Evolutionary conservation across 2,329 filamentous ascomycete species (phyloP), one percentile per base, ranked within the genome.

Genomic region (Ceratocystis ficicola): DNA sequence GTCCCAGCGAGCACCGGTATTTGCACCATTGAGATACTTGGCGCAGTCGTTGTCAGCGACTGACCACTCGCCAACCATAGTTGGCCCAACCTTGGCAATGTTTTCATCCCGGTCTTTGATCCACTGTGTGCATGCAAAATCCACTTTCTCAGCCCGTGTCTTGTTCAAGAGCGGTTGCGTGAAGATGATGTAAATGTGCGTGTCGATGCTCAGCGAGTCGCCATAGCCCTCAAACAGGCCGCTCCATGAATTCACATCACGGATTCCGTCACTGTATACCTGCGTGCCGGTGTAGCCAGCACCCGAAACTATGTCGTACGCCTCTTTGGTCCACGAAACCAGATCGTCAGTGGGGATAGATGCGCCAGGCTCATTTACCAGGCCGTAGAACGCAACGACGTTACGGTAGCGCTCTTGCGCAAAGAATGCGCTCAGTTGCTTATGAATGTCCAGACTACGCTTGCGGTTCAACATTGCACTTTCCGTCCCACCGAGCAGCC

Each of bases 151-250:
- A 17, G 81, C 78, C 73, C 89, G 87, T 36, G 81, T 82, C 67
- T 87, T 79, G 12, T 79, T 78, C 67, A 90, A 81, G 69, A 88
- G 84, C 65, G 83, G 82, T 1, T 78, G 78, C 74, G 90, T 89
- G 78, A 91, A 91, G 71, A 89, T 89, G 68, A 87, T 85, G 73
- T 91, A 91, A 72, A 90, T 86, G 74, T 91, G 88, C 1, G 86
- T 88, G 74, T 91, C 88, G n/a, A 91, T 80, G 2, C 89, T 77
- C 65, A 91, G 77, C 57, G 81, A 78, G 22, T 82, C 76, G 4
- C 78, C 76, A 68, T 83, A 79, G 59, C 77, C 76, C 70, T 83
- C 79, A 48, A 89, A 79, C 71, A 85, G 81, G 50, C 83, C 84
- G 71, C 89, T 80, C 88, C 88, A 91, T 67, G 87, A 87, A 67